phyloP scores from a whole-genome alignment of 2,329 filamentous ascomycete genomes.

The Fusarium stilboides region DNA sequence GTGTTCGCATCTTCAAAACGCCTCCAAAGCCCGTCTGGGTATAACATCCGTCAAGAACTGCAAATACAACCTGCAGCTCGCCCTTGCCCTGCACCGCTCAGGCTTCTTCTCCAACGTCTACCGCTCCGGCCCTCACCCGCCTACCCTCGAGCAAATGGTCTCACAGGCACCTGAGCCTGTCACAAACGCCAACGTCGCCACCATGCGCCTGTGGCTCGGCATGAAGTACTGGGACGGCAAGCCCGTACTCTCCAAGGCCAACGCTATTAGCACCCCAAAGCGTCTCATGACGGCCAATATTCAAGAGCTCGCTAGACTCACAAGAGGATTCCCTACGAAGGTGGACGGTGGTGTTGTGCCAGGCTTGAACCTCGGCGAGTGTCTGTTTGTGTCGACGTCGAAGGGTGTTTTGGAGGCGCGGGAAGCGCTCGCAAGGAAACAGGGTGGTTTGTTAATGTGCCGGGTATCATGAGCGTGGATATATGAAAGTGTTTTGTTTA shows the following conservation, averaged over 20 bases:
- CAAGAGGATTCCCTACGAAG: slow-evolving; percentile 75
- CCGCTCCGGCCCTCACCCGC: slow-evolving; percentile 74
- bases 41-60: slow-evolving; percentile 86
- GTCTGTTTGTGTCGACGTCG: slow-evolving; percentile 84
- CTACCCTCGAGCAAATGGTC: slow-evolving; percentile 62
- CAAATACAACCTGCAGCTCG: slow-evolving; percentile 83
- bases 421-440: slow-evolving; percentile 84
- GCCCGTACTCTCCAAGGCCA: slow-evolving; percentile 80
- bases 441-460: slow-evolving; percentile 86
- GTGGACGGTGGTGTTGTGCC: slow-evolving; percentile 76
- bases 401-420: slow-evolving; percentile 84
- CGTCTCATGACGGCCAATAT: slow-evolving; percentile 78
- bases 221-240: slow-evolving; percentile 90
- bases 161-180: slow-evolving; percentile 69
- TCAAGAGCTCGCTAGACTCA: slow-evolving; percentile 73
- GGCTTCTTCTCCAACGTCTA: slow-evolving; percentile 88
- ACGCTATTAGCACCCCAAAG: slow-evolving; percentile 80
- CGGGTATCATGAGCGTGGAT: slow-evolving; percentile 66
- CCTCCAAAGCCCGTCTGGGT: slow-evolving; percentile 84
- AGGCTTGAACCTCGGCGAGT: slow-evolving; percentile 85
- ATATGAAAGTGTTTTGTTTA: not conserved
- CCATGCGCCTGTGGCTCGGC: slow-evolving; percentile 86
- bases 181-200: slow-evolving; percentile 79
- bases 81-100: slow-evolving; percentile 83
- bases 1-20: slow-evolving; percentile 94